Evolutionary conservation across 2,329 filamentous ascomycete species (phyloP), one percentile per base, ranked within the genome.

Genomic region (Aspergillus costaricaensis): DNA sequence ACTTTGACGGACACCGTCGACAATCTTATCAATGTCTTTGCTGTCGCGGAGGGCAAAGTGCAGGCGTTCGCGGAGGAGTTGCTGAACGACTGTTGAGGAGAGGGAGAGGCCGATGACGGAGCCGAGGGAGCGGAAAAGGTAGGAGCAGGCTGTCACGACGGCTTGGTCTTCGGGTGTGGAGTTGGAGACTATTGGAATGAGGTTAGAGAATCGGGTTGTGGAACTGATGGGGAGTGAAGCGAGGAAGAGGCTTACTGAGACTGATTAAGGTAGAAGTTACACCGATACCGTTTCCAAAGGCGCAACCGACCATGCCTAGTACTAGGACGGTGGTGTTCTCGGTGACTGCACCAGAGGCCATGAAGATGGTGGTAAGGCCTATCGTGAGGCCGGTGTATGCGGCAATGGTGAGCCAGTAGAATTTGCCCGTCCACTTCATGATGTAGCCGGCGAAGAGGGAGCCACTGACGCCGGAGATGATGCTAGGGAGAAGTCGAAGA

Each of bases 71-170:
- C 89, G 81, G 19, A 94, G 79, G 2, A 82, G 81, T 69, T 90
- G 86, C 71, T 94, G 91, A 49, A 92, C 83, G 7, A 91, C 82
- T 1, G 89, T 90, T 1, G 89, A 86, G 54, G 85, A 85, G 59
- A 91, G 78, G n/a, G 88, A 89, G 58, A 92, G 81, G 10, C 90
- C 85, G 41, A 87, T 82, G 9, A 87, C 85, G 15, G 82, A 84
- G 10, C 86, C 91, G 0, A 93, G 80, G 1, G 88, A 89, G 41
- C 91, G 87, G 80, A 94, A 94, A 23, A 94, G 85, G 75, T 94
- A 94, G 19, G 87, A 90, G 73, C 89, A 92, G 7, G 91, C 91
- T 15, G 91, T 90, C 4, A 88, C 89, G 1, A 93, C 85, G 2
- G 91, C 90, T 62, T 90, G 87, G 65, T 93, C 90, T 47, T 86